phyloP scores from a whole-genome alignment of 257 asterid species.

The Apocynum venetum region DNA sequence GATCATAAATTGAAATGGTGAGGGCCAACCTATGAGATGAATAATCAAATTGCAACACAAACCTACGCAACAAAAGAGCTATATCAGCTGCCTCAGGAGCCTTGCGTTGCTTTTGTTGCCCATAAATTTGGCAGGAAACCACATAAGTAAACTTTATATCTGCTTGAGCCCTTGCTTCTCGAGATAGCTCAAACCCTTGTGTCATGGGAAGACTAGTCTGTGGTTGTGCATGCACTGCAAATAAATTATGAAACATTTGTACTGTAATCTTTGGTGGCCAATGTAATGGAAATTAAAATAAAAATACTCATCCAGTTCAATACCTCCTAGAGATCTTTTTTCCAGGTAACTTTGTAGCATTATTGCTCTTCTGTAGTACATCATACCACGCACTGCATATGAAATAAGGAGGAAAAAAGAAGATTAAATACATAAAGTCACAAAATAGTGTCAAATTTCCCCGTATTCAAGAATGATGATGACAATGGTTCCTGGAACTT shows the following conservation, averaged over 20 bases:
- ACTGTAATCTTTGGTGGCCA: background rate
- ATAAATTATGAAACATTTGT: background rate
- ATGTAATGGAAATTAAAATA: background rate
- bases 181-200: conserved; percentile 81
- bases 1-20: background rate
- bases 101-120: conserved; percentile 93
- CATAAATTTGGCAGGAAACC: conserved; percentile 96
- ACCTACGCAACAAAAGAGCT: conserved; percentile 87
- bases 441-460: background rate
- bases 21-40: background rate
- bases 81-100: conserved; percentile 97
- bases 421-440: background rate
- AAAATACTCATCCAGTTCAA: conserved; percentile 12
- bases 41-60: conserved; percentile 5
- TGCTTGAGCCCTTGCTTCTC: conserved; percentile 94
- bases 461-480: background rate
- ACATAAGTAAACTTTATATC: conserved; percentile 92
- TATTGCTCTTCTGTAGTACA: conserved; percentile 96
- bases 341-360: conserved; percentile 94
- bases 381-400: conserved; percentile 91
- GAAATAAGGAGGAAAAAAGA: conserved; percentile 21
- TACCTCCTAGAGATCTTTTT: conserved; percentile 80
- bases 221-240: conserved; percentile 52
- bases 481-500: background rate
- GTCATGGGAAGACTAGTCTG: conserved; percentile 45